These are phyloP conservation scores for Cladosporium velox DNA, from an alignment of 2,329 filamentous ascomycete species.

Conservation along the genomic window DNA sequence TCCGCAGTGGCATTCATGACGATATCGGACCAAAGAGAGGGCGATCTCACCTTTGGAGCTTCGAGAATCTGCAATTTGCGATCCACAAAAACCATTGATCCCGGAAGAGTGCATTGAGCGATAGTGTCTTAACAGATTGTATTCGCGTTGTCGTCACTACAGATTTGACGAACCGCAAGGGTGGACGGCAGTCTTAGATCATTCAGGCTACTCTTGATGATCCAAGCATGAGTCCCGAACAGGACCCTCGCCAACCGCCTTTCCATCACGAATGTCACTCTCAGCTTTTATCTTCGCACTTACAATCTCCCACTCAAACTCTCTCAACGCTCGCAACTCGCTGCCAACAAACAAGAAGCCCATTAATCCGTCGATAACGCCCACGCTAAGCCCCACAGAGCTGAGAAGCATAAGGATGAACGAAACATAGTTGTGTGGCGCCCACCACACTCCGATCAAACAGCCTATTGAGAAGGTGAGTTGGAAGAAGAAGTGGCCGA, in stretches of 20 bases:
- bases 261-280: conserved; percentile 9
- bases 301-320: conserved; percentile 91
- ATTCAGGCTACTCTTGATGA: not conserved
- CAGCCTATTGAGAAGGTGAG: conserved; percentile 70
- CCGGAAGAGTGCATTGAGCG: not conserved
- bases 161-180: too few relatives aligned
- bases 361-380: conserved; percentile 81
- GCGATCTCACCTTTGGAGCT: not conserved
- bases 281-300: conserved; percentile 57
- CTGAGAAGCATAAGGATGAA: conserved; percentile 80
- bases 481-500: conserved; percentile 71
- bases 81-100: too few relatives aligned
- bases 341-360: conserved; percentile 82
- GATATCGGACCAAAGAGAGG: not conserved
- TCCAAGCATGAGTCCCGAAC: not conserved
- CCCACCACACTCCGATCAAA: conserved; percentile 84
- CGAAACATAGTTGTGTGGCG: conserved; percentile 70
- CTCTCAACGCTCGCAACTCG: conserved; percentile 78
- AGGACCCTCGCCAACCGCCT: conserved; percentile 1
- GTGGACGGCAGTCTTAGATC: too few relatives aligned
- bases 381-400: conserved; percentile 73
- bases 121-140: too few relatives aligned
- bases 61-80: not conserved
- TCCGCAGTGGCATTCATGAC: not conserved
- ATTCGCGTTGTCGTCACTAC: too few relatives aligned